A percentile compares a stretch with the other conserved stretches of the same genome.
Evolutionary conservation across 2,329 filamentous ascomycete genomes (phyloP).

Genomic region (Emmonsia crescens): DNA sequence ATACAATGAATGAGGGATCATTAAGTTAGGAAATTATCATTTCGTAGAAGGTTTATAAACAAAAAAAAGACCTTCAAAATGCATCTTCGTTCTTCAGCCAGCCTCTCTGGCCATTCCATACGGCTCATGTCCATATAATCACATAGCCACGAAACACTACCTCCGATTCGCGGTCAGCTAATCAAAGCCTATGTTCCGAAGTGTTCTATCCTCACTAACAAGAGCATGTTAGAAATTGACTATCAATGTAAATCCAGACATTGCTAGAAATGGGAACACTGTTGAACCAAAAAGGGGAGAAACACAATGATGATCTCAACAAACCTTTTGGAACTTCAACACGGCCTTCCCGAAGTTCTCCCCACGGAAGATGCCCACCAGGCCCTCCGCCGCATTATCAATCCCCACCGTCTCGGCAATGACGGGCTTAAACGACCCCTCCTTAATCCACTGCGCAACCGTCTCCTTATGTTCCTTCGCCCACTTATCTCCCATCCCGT

Average conservation of each 20-base stretch:
- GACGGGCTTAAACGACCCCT: constrained; percentile 63
- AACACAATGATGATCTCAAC: background rate
- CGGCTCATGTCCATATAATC: background rate
- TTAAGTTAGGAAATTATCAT: background rate
- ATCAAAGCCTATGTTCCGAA: background rate
- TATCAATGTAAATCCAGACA: background rate
- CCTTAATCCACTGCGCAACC: constrained; percentile 62
- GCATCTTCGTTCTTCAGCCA: background rate
- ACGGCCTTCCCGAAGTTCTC: constrained; percentile 83
- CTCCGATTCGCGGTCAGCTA: background rate
- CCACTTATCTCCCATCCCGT: constrained; percentile 57
- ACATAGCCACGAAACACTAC: background rate
- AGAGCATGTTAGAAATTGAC: background rate
- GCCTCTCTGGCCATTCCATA: background rate
- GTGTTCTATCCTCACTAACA: background rate
- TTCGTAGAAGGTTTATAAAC: background rate
- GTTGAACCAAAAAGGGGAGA: background rate
- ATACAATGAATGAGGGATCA: background rate
- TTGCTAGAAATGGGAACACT: background rate
- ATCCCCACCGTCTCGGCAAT: constrained; percentile 62
- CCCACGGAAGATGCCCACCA: constrained; percentile 64
- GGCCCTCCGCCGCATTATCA: constrained; percentile 61
- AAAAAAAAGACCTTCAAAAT: background rate
- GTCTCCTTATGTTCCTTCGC: constrained; percentile 62
- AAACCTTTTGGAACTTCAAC: constrained; percentile 49